phyloP scores from a whole-genome alignment of 2,329 filamentous ascomycete genomes.

The Diaporthe eres region DNA sequence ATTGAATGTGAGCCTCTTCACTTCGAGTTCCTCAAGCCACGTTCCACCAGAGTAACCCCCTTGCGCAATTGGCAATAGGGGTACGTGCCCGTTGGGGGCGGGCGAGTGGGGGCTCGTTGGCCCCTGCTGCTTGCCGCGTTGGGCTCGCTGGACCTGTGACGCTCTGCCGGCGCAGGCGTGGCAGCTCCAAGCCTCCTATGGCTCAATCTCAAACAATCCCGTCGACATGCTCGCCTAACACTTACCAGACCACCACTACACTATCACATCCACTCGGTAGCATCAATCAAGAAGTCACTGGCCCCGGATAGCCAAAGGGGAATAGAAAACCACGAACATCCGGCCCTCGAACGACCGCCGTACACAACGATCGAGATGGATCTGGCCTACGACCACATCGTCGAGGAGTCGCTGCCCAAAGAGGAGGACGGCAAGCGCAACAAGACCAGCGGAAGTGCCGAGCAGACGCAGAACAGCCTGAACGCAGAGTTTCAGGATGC shows the following conservation, averaged over 20 bases:
- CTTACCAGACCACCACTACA: not conserved
- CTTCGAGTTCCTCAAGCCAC: not conserved
- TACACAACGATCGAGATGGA: conserved; percentile 75
- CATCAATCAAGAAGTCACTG: conserved; percentile 1
- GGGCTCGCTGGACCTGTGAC: conserved; percentile 21
- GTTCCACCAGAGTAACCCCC: not conserved
- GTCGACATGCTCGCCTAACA: not conserved
- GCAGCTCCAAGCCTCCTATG: not conserved
- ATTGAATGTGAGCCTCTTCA: not conserved
- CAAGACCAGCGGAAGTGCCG: conserved; percentile 54
- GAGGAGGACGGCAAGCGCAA: conserved; percentile 63
- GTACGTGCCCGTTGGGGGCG: not conserved
- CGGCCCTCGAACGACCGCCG: not conserved
- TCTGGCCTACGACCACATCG: conserved; percentile 96
- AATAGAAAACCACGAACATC: not conserved
- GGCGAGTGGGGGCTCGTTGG: conserved; percentile 1
- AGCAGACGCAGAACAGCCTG: conserved; percentile 69
- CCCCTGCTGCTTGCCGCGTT: conserved; percentile 20
- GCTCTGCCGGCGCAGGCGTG: conserved; percentile 6
- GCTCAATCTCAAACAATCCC: conserved; percentile 2
- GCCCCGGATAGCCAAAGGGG: conserved; percentile 6
- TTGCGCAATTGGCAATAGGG: not conserved
- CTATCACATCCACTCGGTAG: not conserved
- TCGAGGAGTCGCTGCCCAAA: conserved; percentile 81
- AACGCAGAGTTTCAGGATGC: conserved; percentile 94